phyloP scores from a whole-genome alignment of 768 basidiomycete genomes.

The Mycena vulgaris region DNA sequence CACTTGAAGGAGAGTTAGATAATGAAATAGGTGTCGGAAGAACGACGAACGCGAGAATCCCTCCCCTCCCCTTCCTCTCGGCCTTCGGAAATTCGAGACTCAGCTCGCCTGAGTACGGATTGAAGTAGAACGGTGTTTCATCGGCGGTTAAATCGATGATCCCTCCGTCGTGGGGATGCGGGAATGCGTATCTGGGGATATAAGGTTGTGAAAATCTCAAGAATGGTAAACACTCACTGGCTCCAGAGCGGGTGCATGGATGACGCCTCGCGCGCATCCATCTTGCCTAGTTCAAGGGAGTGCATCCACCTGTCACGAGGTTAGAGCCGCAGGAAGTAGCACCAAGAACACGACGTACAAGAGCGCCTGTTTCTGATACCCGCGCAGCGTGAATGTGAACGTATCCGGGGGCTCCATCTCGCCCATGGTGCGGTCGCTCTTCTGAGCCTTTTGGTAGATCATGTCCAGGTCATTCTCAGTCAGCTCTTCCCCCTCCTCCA shows the following conservation, averaged over 20 bases:
- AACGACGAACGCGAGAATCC: conserved; percentile 87
- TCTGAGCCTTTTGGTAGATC: conserved; percentile 93
- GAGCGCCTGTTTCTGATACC: conserved; percentile 96
- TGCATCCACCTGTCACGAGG: conserved; percentile 86
- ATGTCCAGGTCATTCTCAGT: conserved; percentile 84
- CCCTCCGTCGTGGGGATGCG: conserved; percentile 65
- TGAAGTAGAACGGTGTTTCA: conserved; percentile 89
- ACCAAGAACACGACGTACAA: conserved; percentile 58
- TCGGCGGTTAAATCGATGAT: conserved; percentile 88
- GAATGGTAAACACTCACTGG: conserved; percentile 68
- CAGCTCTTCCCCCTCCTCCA: conserved; percentile 87
- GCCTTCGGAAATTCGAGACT: conserved; percentile 88
- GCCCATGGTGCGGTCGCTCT: conserved; percentile 79
- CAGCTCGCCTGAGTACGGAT: conserved; percentile 92
- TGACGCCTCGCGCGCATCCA: conserved; percentile 75
- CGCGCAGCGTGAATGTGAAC: conserved; percentile 82
- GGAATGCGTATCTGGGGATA: conserved; percentile 82
- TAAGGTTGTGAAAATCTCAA: conserved; percentile 10
- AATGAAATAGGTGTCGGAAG: background rate
- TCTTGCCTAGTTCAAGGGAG: conserved; percentile 83
- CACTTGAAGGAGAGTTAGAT: conserved; percentile 45
- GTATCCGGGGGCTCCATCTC: conserved; percentile 87
- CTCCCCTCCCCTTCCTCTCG: conserved; percentile 83
- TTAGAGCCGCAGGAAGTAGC: conserved; percentile 9
- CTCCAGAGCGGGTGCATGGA: conserved; percentile 97